Evolutionary conservation across 2,329 filamentous ascomycete genomes (phyloP).

Genomic region (Claviceps purpurea): DNA sequence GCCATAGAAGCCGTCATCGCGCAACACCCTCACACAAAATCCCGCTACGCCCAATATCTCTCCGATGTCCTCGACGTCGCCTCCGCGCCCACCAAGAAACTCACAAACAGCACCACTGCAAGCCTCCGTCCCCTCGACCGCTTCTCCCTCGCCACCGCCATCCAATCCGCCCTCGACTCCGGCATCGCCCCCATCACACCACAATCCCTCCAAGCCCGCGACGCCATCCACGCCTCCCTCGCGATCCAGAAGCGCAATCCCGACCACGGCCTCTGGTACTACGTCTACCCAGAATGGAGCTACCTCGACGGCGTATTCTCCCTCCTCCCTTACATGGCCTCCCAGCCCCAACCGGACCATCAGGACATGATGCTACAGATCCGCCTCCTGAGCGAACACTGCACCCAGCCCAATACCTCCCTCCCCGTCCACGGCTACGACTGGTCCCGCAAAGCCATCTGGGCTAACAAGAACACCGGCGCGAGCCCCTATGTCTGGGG

Average conservation of each 20-base stretch:
- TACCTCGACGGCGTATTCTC: slow-evolving; percentile 42
- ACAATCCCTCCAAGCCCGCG: slow-evolving; percentile 1
- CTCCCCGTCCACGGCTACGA: slow-evolving; percentile 39
- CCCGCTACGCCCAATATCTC: slow-evolving; percentile 7
- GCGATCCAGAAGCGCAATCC: slow-evolving; percentile 16
- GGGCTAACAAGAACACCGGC: slow-evolving; percentile 37
- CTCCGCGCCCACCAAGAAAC: slow-evolving; percentile 1
- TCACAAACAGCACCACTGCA: slow-evolving; percentile 6
- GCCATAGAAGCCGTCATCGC: slow-evolving; percentile 8
- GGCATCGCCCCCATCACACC: slow-evolving; percentile 4
- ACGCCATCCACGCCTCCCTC: slow-evolving; percentile 11
- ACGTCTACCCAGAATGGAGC: slow-evolving; percentile 34
- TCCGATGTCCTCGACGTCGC: slow-evolving; percentile 8
- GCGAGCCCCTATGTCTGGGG: slow-evolving; percentile 40
- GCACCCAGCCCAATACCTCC: slow-evolving; percentile 1
- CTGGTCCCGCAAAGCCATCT: slow-evolving; percentile 30
- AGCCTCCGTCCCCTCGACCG: slow-evolving; percentile 11
- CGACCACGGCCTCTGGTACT: slow-evolving; percentile 24
- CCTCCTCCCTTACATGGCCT: slow-evolving; percentile 26
- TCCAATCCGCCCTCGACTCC: slow-evolving; percentile 4
- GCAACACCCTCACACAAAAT: slow-evolving; percentile 7
- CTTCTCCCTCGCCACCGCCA: slow-evolving; percentile 11
- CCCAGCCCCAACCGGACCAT: slow-evolving; percentile 6
- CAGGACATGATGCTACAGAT: slow-evolving; percentile 12
- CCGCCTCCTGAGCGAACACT: slow-evolving; percentile 7